phyloP scores from a whole-genome alignment of 148 eudicot genomes.

The Fagopyrum homotropicum region DNA sequence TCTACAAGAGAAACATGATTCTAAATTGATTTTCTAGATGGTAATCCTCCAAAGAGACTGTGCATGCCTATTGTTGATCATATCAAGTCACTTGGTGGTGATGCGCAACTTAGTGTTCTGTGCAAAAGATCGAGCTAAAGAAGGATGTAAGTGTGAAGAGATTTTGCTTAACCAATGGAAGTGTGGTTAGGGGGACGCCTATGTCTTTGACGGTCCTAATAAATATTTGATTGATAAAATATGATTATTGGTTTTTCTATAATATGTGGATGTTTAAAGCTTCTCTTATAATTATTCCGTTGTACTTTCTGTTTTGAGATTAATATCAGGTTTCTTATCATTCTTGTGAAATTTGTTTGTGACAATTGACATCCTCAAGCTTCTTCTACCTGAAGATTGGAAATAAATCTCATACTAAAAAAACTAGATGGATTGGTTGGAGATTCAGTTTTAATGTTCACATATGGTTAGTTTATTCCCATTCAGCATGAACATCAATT shows the following conservation, averaged over 20 bases:
- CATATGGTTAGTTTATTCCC: slow-evolving; percentile 67
- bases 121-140: slow-evolving; percentile 71
- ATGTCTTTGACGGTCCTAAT: slow-evolving; percentile 91
- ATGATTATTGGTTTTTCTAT: neutral
- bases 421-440: slow-evolving; percentile 88
- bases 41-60: slow-evolving; percentile 94
- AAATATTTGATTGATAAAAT: slow-evolving; percentile 15
- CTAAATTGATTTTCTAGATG: slow-evolving; percentile 98
- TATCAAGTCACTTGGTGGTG: slow-evolving; percentile 74
- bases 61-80: slow-evolving; percentile 94
- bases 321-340: neutral
- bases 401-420: slow-evolving; percentile 65
- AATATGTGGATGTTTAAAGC: neutral
- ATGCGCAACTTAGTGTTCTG: slow-evolving; percentile 69
- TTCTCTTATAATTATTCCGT: neutral
- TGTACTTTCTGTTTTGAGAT: neutral
- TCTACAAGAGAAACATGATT: slow-evolving; percentile 91
- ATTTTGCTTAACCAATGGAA: slow-evolving; percentile 63
- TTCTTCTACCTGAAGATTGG: slow-evolving; percentile 85
- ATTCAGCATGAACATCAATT: slow-evolving; percentile 10
- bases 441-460: slow-evolving; percentile 97
- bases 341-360: slow-evolving; percentile 16
- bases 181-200: slow-evolving; percentile 66
- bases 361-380: slow-evolving; percentile 81
- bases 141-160: slow-evolving; percentile 62